These are phyloP conservation scores for Trypanosomatidae sp. DNA, from an alignment of 208 protist species.

Conservation along the genomic window DNA sequence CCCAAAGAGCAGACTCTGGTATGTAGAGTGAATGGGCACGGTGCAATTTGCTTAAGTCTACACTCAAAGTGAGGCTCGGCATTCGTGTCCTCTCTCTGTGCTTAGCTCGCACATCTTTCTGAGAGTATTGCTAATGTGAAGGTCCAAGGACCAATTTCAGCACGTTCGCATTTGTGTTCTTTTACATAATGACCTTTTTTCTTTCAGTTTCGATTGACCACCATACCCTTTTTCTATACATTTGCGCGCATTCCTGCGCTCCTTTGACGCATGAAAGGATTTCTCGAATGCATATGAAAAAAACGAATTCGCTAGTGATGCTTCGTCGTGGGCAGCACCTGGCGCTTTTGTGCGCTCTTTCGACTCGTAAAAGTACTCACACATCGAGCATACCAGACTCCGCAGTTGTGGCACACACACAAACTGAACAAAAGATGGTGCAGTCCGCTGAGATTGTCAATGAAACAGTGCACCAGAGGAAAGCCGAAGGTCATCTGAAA, in stretches of 20 bases:
- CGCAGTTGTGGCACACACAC: neutral
- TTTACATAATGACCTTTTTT: neutral
- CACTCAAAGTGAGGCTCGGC: neutral
- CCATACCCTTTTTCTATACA: neutral
- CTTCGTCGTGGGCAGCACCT: slow-evolving; percentile 2
- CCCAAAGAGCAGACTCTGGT: neutral
- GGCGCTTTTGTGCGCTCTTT: neutral
- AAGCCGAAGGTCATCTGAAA: slow-evolving; percentile 12
- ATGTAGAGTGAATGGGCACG: neutral
- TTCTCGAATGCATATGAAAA: neutral
- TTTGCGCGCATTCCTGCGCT: neutral
- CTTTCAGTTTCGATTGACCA: neutral
- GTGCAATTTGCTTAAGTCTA: neutral
- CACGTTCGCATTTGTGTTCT: neutral
- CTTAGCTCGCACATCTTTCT: neutral
- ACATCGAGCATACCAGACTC: neutral
- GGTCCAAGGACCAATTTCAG: neutral
- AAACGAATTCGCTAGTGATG: slow-evolving; percentile 3
- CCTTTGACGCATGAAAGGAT: neutral
- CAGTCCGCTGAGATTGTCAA: slow-evolving; percentile 52
- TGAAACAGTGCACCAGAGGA: slow-evolving; percentile 28
- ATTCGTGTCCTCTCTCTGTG: neutral
- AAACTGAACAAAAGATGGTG: neutral
- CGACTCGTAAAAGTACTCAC: neutral
- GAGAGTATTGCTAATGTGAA: neutral